These are phyloP conservation scores for Microascus cirrosus DNA, from an alignment of 2,329 filamentous ascomycete species.

Conservation along the genomic window DNA sequence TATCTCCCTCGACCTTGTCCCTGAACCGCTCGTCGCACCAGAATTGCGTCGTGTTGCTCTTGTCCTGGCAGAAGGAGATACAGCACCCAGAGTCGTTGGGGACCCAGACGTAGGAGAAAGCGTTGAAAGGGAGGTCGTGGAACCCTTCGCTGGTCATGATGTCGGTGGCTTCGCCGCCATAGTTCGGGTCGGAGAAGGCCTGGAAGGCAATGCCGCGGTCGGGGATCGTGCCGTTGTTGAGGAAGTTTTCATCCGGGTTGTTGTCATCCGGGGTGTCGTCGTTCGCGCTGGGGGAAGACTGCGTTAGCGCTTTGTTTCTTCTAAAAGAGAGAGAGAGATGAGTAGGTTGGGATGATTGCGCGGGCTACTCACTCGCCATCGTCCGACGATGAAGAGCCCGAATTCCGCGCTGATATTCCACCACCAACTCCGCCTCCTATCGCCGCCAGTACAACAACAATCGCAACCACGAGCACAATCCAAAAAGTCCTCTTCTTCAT, in stretches of 20 bases:
- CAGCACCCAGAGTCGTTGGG: slow-evolving; percentile 12
- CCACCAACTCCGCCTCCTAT: slow-evolving; percentile 10
- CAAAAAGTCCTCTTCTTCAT: slow-evolving; percentile 8
- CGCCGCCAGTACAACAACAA: slow-evolving; percentile 9
- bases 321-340: too few species aligned
- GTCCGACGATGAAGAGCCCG: background rate
- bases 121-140: slow-evolving; percentile 10
- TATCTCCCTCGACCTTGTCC: slow-evolving; percentile 6
- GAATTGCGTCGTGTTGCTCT: slow-evolving; percentile 11
- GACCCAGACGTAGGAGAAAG: slow-evolving; percentile 12
- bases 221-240: slow-evolving; percentile 13
- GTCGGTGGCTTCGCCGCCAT: slow-evolving; percentile 11
- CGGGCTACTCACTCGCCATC: background rate
- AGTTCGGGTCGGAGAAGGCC: slow-evolving; percentile 14
- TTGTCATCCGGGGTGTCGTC: background rate
- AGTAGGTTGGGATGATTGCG: too few species aligned
- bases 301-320: background rate
- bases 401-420: background rate
- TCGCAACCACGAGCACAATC: slow-evolving; percentile 6
- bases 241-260: too few species aligned
- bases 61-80: slow-evolving; percentile 13
- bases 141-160: slow-evolving; percentile 13
- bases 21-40: slow-evolving; percentile 13
- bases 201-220: slow-evolving; percentile 17
- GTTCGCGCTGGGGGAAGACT: background rate